Conservation (phyloP, 2,329 filamentous ascomycete species). For the Stagonosporopsis cucurbitacearum region DNA sequence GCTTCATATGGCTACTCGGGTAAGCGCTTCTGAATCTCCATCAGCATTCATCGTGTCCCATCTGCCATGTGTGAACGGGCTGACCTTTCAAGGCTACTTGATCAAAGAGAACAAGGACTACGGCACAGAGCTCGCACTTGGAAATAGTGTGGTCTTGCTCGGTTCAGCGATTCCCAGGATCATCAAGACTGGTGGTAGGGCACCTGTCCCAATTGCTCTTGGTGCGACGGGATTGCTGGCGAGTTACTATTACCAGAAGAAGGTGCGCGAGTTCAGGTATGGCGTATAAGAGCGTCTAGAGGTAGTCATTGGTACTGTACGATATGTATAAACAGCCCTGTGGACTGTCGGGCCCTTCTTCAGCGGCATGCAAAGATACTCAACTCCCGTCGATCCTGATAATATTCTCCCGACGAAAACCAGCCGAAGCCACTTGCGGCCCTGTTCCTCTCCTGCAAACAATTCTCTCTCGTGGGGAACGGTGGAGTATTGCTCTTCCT, state of each 20-base stretch:
- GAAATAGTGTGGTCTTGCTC: constrained; percentile 32
- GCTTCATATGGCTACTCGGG: constrained; percentile 36
- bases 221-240: constrained; percentile 34
- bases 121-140: constrained; percentile 37
- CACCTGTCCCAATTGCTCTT: constrained; percentile 36
- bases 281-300: constrained; percentile 23
- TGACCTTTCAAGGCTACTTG: constrained; percentile 26
- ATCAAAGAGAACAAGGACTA: constrained; percentile 41
- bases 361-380: neutral
- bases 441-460: no score
- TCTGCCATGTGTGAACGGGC: neutral
- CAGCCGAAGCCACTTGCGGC: neutral
- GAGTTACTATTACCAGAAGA: constrained; percentile 40
- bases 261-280: constrained; percentile 40
- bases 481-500: no score
- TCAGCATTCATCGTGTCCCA: neutral
- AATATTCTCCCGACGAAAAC: neutral
- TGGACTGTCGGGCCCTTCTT: neutral
- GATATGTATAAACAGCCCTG: neutral
- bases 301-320: neutral
- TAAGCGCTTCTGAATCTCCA: neutral
- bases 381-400: neutral
- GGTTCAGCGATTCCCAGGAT: constrained; percentile 37
- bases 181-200: constrained; percentile 36
- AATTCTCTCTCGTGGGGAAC: no score